These are phyloP conservation scores for Kodamaea plutei DNA, from an alignment of 1,139 yeast genomes.

Conservation along the genomic window DNA sequence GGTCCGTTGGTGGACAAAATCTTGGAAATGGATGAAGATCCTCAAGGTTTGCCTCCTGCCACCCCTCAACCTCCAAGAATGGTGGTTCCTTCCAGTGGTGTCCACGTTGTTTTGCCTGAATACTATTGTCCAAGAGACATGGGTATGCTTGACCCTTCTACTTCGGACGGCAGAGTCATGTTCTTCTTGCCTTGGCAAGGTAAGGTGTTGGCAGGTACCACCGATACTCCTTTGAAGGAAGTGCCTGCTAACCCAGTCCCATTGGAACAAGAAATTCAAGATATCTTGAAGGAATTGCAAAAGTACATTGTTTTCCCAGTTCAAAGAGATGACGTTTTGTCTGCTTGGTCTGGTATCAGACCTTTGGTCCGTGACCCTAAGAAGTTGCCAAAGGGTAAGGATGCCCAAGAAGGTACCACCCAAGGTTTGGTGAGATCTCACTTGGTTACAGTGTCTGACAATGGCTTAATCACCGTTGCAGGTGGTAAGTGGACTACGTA, in stretches of 20 bases:
- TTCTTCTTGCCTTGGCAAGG: conserved; percentile 99
- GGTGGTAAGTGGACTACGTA: conserved; percentile 99
- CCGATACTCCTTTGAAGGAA: conserved; percentile 74
- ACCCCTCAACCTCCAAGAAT: conserved; percentile 53
- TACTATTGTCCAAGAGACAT: conserved; percentile 84
- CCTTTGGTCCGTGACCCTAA: conserved; percentile 91
- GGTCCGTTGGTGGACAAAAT: conserved; percentile 89
- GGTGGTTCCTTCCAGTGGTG: conserved; percentile 95
- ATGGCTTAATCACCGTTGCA: conserved; percentile 81
- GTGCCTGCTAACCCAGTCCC: conserved; percentile 86
- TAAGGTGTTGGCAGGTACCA: conserved; percentile 92
- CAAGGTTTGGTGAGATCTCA: conserved; percentile 92
- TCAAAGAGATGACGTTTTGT: conserved; percentile 81
- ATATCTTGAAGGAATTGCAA: conserved; percentile 81
- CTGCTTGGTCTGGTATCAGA: conserved; percentile 97
- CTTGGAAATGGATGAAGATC: conserved; percentile 80
- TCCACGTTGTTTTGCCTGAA: conserved; percentile 88
- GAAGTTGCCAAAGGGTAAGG: conserved; percentile 45
- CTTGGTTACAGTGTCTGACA: conserved; percentile 64
- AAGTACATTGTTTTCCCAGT: conserved; percentile 88
- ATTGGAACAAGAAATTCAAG: conserved; percentile 84
- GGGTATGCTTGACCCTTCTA: conserved; percentile 88
- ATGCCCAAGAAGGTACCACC: conserved; percentile 45
- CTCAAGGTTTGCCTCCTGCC: conserved; percentile 60
- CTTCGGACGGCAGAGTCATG: conserved; percentile 95